Evolutionary conservation across 257 asterid genomes (phyloP), one percentile per base, ranked within the genome.

Genomic region (Solanum infundibuliforme): DNA sequence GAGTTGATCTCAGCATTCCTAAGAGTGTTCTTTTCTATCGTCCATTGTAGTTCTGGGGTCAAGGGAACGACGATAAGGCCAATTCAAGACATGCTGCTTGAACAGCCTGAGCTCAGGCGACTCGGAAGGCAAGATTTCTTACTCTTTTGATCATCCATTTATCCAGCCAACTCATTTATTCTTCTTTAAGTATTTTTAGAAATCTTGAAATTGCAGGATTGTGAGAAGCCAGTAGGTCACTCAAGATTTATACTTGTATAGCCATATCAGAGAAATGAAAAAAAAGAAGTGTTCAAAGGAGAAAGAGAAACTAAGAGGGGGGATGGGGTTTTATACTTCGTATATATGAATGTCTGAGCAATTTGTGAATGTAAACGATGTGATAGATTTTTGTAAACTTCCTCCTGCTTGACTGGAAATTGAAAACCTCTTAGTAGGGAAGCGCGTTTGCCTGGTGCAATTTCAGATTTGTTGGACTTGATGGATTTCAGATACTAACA

Each of bases 41-140:
- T 84, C 62, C 83, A 73, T 48, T 87, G 88, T 71, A 93, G 95
- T 89, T 89, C 86, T 72, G 85, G 90, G 23, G 76, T 87, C 77
- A 87, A 86, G 83, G 92, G 90, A 85, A 88, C 46, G 88, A 29
- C 87, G 31, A 89, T n/a, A 71, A 93, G 89, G 87, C 86, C 95
- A 34, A 90, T 96, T 25, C 96, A 92, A 48, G 94, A 95, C 79
- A 86, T 95, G 96, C 93, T 96, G 90, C 94, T 94, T 66, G 94
- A 94, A 87, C 98, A 93, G 87, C 98, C 98, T 12, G 96, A 92
- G 93, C 95, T 95, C 46, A 91, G 95, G 5, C 93, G 91, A 39
- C 75, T 96, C 89, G 98, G 95, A 91, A 92, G 97, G 98, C 92
- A 93, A 72, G 87, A 62, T 36, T 60, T 71, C 55, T 11, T 6